phyloP scores from a whole-genome alignment of 495 filamentous ascomycete species.

The Geoglossum glabrum region DNA sequence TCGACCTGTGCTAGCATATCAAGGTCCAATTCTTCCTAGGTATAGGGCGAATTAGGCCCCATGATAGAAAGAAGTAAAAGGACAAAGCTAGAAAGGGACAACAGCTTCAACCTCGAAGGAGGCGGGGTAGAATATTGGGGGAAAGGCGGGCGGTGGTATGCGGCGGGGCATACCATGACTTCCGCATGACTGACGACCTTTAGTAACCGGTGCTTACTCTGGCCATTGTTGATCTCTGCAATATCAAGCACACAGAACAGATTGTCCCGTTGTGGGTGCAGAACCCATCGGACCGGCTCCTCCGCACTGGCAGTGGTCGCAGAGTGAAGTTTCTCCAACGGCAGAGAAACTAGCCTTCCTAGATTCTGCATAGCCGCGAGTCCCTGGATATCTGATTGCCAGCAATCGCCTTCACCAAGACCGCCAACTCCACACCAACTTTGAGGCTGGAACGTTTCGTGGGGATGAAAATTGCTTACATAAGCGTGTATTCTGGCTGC shows the following conservation, averaged over 20 bases:
- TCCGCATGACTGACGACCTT: constrained; percentile 21
- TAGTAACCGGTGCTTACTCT: constrained; percentile 11
- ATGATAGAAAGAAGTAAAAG: not conserved
- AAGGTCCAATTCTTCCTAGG: constrained; percentile 1
- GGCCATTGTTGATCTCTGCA: constrained; percentile 8
- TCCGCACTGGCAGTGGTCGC: not conserved
- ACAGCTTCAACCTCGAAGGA: constrained; percentile 9
- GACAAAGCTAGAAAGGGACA: not conserved
- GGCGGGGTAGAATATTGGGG: not conserved
- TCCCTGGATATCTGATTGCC: not conserved
- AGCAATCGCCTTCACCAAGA: not conserved
- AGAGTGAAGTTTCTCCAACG: not conserved
- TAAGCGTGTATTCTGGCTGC: not conserved
- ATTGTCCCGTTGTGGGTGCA: constrained; percentile 1
- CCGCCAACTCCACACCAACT: no score
- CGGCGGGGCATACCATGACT: constrained; percentile 17
- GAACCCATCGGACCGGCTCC: not conserved
- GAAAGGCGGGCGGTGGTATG: not conserved
- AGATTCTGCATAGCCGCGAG: not conserved
- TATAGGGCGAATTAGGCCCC: not conserved
- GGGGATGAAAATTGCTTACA: not conserved
- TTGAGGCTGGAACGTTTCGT: not conserved
- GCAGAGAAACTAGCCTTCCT: not conserved
- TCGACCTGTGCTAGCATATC: not conserved
- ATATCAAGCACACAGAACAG: constrained; percentile 19